phyloP scores from a whole-genome alignment of 2,329 filamentous ascomycete species.

The Pseudocercospora pini-densiflorae region DNA sequence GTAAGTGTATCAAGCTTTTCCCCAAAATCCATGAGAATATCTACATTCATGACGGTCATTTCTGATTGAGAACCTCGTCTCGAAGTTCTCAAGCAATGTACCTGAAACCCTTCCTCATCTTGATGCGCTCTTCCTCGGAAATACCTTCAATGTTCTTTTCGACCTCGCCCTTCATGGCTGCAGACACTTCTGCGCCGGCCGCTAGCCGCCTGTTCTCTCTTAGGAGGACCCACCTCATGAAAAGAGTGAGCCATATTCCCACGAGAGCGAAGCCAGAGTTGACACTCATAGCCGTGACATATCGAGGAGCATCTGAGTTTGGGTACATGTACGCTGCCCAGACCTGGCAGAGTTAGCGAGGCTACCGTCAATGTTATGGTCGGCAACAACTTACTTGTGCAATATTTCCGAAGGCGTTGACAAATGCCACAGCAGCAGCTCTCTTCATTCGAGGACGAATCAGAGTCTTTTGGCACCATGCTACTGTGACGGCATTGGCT shows the following conservation, averaged over 20 bases:
- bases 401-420: conserved; percentile 8
- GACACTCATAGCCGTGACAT: conserved; percentile 3
- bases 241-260: conserved; percentile 3
- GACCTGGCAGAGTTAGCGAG: background rate
- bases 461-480: conserved; percentile 10
- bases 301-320: conserved; percentile 5
- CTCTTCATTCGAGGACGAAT: conserved; percentile 9
- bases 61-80: too few relatives aligned
- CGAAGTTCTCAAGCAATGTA: background rate
- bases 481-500: conserved; percentile 4
- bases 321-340: conserved; percentile 8
- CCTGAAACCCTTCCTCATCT: conserved; percentile 7
- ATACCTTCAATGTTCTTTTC: conserved; percentile 5
- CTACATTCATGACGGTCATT: too few relatives aligned
- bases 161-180: conserved; percentile 4
- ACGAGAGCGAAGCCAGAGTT: conserved; percentile 4
- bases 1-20: too few relatives aligned
- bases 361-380: background rate
- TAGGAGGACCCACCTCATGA: conserved; percentile 5
- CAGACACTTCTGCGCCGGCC: background rate
- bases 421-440: conserved; percentile 12
- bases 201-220: background rate
- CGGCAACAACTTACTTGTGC: background rate
- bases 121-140: conserved; percentile 7
- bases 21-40: too few relatives aligned